These are phyloP conservation scores for Candida golubevii DNA, from an alignment of 805 yeast species.

Conservation along the genomic window DNA sequence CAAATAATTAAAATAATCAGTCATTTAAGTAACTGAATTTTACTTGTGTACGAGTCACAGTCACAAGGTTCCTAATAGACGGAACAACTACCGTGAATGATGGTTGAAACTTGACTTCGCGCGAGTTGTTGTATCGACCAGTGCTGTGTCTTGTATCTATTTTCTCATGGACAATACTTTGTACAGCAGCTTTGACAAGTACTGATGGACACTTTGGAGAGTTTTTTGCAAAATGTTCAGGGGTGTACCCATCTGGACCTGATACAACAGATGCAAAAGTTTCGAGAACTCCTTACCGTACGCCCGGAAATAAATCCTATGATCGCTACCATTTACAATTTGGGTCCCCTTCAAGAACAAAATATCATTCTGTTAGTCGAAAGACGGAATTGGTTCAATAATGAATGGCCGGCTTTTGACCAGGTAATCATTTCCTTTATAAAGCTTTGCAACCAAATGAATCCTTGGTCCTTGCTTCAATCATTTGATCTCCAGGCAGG, in stretches of 20 bases:
- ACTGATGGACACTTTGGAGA: conserved; percentile 19
- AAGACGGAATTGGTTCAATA: conserved; percentile 21
- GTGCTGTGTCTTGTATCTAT: too few relatives aligned
- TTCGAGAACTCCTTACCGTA: conserved; percentile 22
- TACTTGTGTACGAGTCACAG: too few relatives aligned
- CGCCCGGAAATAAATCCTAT: conserved; percentile 24
- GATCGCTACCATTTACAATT: conserved; percentile 23
- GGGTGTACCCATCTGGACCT: conserved; percentile 19
- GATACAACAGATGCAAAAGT: conserved; percentile 18
- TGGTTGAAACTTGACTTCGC: too few relatives aligned
- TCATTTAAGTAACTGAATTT: too few relatives aligned
- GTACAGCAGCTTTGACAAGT: background rate
- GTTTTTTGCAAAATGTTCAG: conserved; percentile 31
- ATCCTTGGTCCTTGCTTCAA: conserved; percentile 49
- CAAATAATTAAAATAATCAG: too few relatives aligned
- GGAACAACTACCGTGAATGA: too few relatives aligned
- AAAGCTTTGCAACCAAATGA: conserved; percentile 43
- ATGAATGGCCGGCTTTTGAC: conserved; percentile 47
- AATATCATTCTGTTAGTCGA: conserved; percentile 21
- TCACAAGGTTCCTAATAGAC: too few relatives aligned
- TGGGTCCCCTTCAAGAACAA: conserved; percentile 14
- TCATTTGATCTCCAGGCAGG: conserved; percentile 53
- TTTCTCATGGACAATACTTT: too few relatives aligned
- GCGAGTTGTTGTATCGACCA: too few relatives aligned
- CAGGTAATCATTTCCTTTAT: conserved; percentile 44